phyloP scores from a whole-genome alignment of 148 eudicot genomes.

The Camellia lanceoleosa region DNA sequence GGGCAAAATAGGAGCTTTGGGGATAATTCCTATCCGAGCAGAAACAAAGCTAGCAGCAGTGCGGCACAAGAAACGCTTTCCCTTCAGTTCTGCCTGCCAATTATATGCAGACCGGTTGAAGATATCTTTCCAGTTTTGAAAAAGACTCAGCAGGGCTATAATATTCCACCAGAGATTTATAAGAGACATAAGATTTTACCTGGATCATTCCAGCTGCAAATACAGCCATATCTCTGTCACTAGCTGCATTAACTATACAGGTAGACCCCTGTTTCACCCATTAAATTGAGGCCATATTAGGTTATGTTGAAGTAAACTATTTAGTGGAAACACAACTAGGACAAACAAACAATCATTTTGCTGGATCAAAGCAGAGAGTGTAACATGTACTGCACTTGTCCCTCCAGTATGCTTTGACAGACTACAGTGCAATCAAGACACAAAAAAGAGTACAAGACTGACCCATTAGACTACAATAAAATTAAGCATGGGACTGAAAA shows the following conservation, averaged over 20 bases:
- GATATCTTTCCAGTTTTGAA: not conserved
- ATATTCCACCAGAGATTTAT: constrained; percentile 12
- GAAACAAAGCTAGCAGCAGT: constrained; percentile 99
- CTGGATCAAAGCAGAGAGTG: too few species aligned
- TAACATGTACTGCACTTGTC: not conserved
- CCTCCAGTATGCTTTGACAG: not conserved
- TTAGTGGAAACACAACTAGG: not conserved
- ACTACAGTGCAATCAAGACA: too few species aligned
- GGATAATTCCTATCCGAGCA: constrained; percentile 75
- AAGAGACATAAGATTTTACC: constrained; percentile 35
- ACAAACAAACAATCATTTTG: not conserved
- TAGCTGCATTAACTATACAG: constrained; percentile 92
- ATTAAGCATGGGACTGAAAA: not conserved
- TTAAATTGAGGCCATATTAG: not conserved
- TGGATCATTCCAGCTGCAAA: constrained; percentile 96
- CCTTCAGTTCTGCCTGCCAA: constrained; percentile 84
- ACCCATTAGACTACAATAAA: not conserved
- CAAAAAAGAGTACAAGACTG: not conserved
- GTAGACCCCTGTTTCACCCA: constrained; percentile 73
- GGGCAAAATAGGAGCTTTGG: constrained; percentile 76
- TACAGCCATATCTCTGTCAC: constrained; percentile 95
- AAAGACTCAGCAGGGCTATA: not conserved
- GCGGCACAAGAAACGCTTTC: constrained; percentile 83
- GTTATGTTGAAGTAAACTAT: not conserved
- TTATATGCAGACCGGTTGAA: constrained; percentile 10